Base-by-base conservation (phyloP, 139 green algal genomes). In the Micromonas pusilla region DNA sequence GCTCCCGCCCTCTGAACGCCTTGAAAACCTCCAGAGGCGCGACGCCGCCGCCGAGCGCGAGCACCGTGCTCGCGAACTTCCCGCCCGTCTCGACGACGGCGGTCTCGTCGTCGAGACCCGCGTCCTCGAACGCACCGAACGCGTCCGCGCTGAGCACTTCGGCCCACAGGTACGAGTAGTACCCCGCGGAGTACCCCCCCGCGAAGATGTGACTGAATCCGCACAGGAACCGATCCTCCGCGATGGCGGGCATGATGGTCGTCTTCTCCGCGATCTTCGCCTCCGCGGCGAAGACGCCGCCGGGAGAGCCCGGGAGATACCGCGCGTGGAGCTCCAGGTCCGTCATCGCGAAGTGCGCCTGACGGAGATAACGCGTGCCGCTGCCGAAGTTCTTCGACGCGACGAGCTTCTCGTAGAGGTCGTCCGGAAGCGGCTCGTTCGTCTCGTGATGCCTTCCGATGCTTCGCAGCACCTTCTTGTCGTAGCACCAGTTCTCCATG, bases 171-270 rank as follows among this genome's bases (percentile, higher is more conserved):
- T 90, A 92, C 76, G 79, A 86, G 88, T 88, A 92, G 79, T 94
- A 96, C 0, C 91, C 93, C 2, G 92, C 92, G 1, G 79, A 82
- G 79, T 97, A 97, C n/a, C 83, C 83, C 13, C 93, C 94, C 0
- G 94, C 92, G 84, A 98, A 98, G 83, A 98, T 98, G 88, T 98
- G 94, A 23, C 66, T 76, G 82, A 98, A 98, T 60, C 79, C 80
- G 88, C 93, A 97, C 33, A 98, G 86, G 90, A 98, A 98, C 70
- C 94, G 86, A 87, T 98, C 94, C 67, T 92, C 91, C 0, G 89
- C 89, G 77, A 97, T 89, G 2, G 88, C 89, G 67, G 82, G 79
- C 87, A 97, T 87, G 13, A 95, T 86, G 32, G 79, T 84, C 62
- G 83, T 83, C 68, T 83, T 87, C 53, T 86, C 31, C 0, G 88